phyloP scores from a whole-genome alignment of 129 eudicot species.

The Daucus carota region DNA sequence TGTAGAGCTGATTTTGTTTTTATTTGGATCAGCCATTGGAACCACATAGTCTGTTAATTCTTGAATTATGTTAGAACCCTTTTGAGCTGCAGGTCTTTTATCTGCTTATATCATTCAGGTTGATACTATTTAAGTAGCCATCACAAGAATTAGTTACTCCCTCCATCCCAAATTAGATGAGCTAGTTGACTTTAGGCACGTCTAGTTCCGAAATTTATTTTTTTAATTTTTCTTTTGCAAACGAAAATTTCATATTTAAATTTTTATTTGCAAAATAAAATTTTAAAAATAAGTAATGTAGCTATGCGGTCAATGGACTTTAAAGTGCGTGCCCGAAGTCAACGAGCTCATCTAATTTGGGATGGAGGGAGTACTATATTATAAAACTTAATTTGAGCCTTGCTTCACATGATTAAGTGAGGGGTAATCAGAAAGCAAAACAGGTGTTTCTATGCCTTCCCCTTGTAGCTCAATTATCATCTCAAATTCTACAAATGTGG shows the following conservation, averaged over 20 bases:
- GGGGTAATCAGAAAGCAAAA: neutral
- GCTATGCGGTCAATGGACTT: no score
- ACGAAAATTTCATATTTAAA: no score
- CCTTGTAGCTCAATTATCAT: neutral
- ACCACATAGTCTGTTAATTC: neutral
- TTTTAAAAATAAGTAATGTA: no score
- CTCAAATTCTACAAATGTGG: neutral
- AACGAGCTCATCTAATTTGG: no score
- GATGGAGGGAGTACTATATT: no score
- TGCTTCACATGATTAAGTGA: neutral
- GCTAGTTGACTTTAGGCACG: no score
- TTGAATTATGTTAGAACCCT: neutral
- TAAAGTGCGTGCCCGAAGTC: no score
- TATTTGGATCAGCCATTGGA: neutral
- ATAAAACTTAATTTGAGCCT: no score
- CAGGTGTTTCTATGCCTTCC: neutral
- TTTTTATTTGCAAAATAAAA: no score
- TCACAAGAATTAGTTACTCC: neutral
- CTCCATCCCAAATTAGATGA: no score
- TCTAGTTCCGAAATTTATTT: no score
- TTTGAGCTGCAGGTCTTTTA: neutral
- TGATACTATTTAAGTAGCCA: neutral
- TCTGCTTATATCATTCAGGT: neutral
- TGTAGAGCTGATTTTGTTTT: neutral
- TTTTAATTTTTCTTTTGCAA: no score